Percentiles rank a stretch among this genome's conserved stretches.
Evolutionary conservation across 345 rosid genomes (phyloP).

Genomic region (Gossypioides kirkii): DNA sequence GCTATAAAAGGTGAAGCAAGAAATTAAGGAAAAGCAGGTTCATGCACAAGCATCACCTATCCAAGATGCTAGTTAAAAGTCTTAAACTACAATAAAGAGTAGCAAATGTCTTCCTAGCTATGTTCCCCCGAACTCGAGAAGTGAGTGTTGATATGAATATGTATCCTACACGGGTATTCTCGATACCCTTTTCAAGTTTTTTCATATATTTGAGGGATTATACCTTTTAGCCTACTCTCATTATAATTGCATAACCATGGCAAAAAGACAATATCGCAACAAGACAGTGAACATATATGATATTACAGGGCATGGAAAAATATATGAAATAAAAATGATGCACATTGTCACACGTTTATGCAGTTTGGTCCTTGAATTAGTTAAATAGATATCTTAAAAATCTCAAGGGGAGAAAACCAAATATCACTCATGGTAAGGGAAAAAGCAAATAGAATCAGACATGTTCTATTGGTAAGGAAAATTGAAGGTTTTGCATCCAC

Average conservation of each 20-base stretch:
- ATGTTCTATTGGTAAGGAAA: slow-evolving; percentile 37
- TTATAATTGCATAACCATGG: too few species aligned
- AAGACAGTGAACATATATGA: slow-evolving; percentile 21
- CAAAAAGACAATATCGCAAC: not conserved
- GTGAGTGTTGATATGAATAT: not conserved
- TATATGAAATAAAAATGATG: slow-evolving; percentile 10
- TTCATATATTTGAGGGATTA: too few species aligned
- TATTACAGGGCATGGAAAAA: not conserved
- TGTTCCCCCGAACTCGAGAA: not conserved
- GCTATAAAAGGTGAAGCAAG: slow-evolving; percentile 1
- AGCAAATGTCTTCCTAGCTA: not conserved
- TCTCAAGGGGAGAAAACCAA: slow-evolving; percentile 7
- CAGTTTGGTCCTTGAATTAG: slow-evolving; percentile 20
- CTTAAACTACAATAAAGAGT: slow-evolving; percentile 12
- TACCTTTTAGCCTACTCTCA: too few species aligned
- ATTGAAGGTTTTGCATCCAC: slow-evolving; percentile 42
- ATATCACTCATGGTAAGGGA: slow-evolving; percentile 8
- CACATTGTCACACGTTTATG: slow-evolving; percentile 7
- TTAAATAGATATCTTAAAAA: slow-evolving; percentile 15
- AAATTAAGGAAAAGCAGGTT: slow-evolving; percentile 17
- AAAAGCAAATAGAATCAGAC: not conserved
- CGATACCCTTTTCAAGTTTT: too few species aligned
- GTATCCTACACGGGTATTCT: too few species aligned
- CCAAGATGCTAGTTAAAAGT: slow-evolving; percentile 4
- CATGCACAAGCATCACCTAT: slow-evolving; percentile 21